A percentile compares a stretch with the other conserved stretches of the same genome.
These are phyloP conservation scores for Termitomyces sp. DNA, from an alignment of 768 basidiomycete species.

Conservation along the genomic window DNA sequence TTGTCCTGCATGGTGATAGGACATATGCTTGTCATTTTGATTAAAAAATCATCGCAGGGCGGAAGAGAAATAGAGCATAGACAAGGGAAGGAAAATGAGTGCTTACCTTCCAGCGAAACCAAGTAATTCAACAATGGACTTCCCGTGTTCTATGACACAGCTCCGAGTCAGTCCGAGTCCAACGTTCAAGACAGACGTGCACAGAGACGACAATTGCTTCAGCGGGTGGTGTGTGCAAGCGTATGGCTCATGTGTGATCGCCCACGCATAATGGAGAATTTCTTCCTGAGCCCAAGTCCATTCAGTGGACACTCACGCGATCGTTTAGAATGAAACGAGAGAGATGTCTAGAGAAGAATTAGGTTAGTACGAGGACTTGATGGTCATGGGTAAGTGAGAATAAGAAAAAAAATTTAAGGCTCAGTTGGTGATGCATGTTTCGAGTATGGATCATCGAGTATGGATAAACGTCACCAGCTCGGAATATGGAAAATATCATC, in stretches of 20 bases:
- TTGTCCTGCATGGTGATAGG: slow-evolving; percentile 59
- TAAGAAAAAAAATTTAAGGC: slow-evolving; percentile 17
- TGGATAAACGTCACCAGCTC: slow-evolving; percentile 59
- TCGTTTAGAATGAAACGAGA: no score
- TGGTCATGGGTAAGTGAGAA: not conserved
- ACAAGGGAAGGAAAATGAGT: not conserved
- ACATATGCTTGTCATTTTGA: slow-evolving; percentile 68
- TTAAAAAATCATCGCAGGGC: slow-evolving; percentile 43
- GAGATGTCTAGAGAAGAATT: not conserved
- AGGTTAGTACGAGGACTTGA: not conserved
- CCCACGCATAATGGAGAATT: not conserved
- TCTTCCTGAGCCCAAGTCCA: not conserved
- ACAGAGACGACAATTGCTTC: not conserved
- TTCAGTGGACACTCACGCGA: not conserved
- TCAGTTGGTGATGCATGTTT: slow-evolving; percentile 75
- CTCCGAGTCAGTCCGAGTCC: not conserved
- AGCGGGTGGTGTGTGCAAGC: not conserved
- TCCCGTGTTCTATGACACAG: not conserved
- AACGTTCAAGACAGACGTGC: not conserved
- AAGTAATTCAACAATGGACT: not conserved
- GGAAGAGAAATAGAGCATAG: not conserved
- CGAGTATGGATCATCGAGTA: slow-evolving; percentile 67
- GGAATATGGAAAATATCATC: slow-evolving; percentile 69
- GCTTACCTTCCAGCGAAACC: slow-evolving; percentile 1
- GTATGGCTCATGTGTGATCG: not conserved